These are phyloP conservation scores for Lentinula sp. DNA, from an alignment of 768 basidiomycete genomes.

Conservation along the genomic window DNA sequence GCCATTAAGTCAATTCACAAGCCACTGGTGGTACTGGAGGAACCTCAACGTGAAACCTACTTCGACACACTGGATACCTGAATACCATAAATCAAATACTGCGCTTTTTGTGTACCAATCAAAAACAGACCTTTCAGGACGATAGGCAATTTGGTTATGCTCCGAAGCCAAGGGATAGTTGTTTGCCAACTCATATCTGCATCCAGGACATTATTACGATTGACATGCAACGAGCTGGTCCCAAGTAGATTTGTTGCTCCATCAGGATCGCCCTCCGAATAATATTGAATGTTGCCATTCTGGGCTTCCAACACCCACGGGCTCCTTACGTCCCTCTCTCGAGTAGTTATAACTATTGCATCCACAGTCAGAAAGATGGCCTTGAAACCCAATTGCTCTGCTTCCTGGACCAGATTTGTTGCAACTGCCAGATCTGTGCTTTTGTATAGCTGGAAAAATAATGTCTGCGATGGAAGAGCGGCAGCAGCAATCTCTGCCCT, in stretches of 20 bases:
- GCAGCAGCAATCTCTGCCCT: constrained; percentile 55
- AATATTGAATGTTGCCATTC: constrained; percentile 31
- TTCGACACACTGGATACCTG: constrained; percentile 72
- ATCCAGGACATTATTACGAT: constrained; percentile 57
- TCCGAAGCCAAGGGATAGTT: constrained; percentile 74
- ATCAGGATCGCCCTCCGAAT: constrained; percentile 15
- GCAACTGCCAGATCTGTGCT: constrained; percentile 63
- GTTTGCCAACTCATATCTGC: constrained; percentile 74
- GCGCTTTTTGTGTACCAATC: not conserved
- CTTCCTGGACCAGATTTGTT: constrained; percentile 61
- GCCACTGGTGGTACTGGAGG: not conserved
- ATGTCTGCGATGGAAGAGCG: constrained; percentile 46
- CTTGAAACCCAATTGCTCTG: constrained; percentile 72
- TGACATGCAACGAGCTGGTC: constrained; percentile 43
- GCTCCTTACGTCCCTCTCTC: constrained; percentile 67
- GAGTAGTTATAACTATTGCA: constrained; percentile 75
- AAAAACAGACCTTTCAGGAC: constrained; percentile 58
- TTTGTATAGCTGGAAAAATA: constrained; percentile 88
- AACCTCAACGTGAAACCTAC: constrained; percentile 27
- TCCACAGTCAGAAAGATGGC: constrained; percentile 93
- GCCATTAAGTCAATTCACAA: not conserved
- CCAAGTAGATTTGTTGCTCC: constrained; percentile 38
- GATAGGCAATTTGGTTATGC: constrained; percentile 64
- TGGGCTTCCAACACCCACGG: constrained; percentile 53
- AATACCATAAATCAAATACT: constrained; percentile 7